Base-by-base conservation (phyloP, 2,329 filamentous ascomycete species). In the Epichloe scottii region DNA sequence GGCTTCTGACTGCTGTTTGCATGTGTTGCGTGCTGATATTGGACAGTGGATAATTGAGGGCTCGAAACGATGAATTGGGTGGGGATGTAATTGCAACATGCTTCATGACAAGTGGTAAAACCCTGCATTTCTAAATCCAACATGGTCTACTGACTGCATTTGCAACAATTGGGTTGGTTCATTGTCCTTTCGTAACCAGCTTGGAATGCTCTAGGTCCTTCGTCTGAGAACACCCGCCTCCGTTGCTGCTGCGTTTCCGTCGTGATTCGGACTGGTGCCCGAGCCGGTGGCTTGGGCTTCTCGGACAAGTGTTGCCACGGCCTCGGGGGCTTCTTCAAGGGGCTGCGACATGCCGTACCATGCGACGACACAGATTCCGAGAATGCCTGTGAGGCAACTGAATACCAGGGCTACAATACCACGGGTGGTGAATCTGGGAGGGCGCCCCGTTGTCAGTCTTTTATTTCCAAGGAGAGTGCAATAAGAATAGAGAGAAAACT, bases 381-480 rank as follows among this genome's bases (percentile, higher is more conserved):
- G 58, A 46, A 89, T 70, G 2, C 85, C 88, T 15, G 76, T 76
- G 3, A 89, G 55, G 55, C 77, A 78, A 60, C 83, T 87, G 61
- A 91, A 87, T 2, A 83, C 82, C 57, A 93, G 67, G 11, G 87
- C 87, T 1, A 89, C 77, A 42, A 86, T 85, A 7, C 87, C 88
- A 37, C 76, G 74, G 0, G 81, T 65, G 0, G 83, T 87, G 63
- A 90, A 89, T 0, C 74, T 75, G 30, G 2, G 10, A 30, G 14
- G n/a, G 14, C 2, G 17, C 38, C 48, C 52, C 23, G 58, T 54
- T 5, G 45, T 37, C n/a, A 47, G 34, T 51, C 23, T 17, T 10
- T 23, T 6, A 4, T 2, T 45, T 7, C 15, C 34, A 4, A 37
- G 26, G 19, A 19, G 30, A 44, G 17, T 2, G 15, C 2, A 15